Evolutionary conservation across 2,329 filamentous ascomycete genomes (phyloP).

Genomic region (Dichotomopilus funicola): DNA sequence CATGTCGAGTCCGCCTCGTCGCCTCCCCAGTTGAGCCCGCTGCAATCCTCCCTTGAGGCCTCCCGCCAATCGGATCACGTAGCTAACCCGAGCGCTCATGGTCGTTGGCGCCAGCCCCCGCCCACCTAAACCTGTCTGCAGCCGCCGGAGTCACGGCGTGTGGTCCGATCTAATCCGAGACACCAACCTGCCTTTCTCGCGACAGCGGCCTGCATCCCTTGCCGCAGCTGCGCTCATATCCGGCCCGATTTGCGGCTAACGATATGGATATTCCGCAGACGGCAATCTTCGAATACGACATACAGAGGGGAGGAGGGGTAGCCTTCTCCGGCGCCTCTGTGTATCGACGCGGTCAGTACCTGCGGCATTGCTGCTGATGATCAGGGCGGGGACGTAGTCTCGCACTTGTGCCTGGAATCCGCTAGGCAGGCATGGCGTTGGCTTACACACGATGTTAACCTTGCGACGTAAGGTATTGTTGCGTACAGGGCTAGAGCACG

Average conservation of each 20-base stretch:
- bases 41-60: neutral
- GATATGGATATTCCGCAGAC: neutral
- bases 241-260: conserved; percentile 4
- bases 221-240: conserved; percentile 1
- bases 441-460: neutral
- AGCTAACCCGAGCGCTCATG: conserved; percentile 3
- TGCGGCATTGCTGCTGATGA: conserved; percentile 1
- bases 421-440: conserved; percentile 1
- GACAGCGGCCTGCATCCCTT: neutral
- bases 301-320: conserved; percentile 2
- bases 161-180: conserved; percentile 3
- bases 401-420: conserved; percentile 4
- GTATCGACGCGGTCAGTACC: neutral
- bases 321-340: neutral
- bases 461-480: conserved; percentile 3
- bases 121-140: conserved; percentile 4
- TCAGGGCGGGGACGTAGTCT: conserved; percentile 1
- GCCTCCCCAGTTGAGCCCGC: neutral
- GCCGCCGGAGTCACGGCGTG: conserved; percentile 1
- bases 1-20: conserved; percentile 1
- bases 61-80: conserved; percentile 4
- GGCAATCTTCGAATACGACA: conserved; percentile 1
- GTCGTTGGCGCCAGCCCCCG: conserved; percentile 2
- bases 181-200: conserved; percentile 5
- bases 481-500: neutral